Conservation (phyloP, 2,329 filamentous ascomycete species). For the Fusarium fracticaudum region DNA sequence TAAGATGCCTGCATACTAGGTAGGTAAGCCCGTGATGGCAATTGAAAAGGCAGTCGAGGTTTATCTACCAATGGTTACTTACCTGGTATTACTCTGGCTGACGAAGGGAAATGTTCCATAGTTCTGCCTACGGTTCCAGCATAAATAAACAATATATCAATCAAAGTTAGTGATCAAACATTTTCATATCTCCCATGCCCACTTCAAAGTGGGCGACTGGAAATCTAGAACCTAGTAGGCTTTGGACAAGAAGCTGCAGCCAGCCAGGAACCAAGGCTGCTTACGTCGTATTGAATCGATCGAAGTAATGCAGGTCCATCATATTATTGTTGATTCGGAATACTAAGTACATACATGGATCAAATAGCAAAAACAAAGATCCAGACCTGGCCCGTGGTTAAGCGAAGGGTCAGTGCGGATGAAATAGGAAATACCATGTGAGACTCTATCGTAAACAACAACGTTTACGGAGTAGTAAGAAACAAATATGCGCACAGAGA, state of each 20-base stretch:
- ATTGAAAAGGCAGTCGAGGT: background rate
- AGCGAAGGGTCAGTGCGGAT: constrained; percentile 10
- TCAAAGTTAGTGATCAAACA: background rate
- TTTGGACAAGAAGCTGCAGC: background rate
- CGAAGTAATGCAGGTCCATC: constrained; percentile 17
- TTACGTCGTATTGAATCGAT: constrained; percentile 17
- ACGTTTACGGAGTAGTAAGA: background rate
- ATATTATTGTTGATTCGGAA: constrained; percentile 10
- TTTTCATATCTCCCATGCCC: background rate
- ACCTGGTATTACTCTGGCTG: background rate
- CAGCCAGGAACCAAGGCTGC: constrained; percentile 11
- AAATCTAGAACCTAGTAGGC: background rate
- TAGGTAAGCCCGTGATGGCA: background rate
- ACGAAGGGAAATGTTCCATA: background rate
- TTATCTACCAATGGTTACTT: background rate
- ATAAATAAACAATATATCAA: background rate
- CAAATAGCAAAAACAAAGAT: constrained; percentile 3
- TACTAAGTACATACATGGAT: background rate
- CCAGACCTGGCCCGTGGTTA: constrained; percentile 7
- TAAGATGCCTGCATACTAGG: background rate
- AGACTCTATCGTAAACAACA: constrained; percentile 9
- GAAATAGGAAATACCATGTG: constrained; percentile 4
- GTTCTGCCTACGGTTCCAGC: background rate
- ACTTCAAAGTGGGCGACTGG: background rate
- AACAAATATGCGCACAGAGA: constrained; percentile 22